A percentile compares a stretch with the other conserved stretches of the same genome.
Evolutionary conservation across 192 early-diverging fungal genomes (phyloP).

Genomic region (Coemansia sp.): DNA sequence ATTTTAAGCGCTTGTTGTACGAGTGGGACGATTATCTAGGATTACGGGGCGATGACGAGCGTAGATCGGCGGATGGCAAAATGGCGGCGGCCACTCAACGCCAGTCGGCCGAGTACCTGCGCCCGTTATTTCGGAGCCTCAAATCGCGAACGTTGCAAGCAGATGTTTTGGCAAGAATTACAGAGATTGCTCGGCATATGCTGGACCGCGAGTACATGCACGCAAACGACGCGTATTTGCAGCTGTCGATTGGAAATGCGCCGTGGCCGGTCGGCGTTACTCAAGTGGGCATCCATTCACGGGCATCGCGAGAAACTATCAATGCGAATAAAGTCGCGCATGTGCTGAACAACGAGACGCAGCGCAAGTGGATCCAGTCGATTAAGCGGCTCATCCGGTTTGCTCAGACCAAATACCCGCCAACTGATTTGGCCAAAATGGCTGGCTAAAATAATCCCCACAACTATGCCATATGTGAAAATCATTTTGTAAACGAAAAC

Average conservation of each 20-base stretch:
- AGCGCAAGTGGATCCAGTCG: slow-evolving; percentile 98
- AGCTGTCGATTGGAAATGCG: slow-evolving; percentile 94
- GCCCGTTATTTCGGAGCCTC: slow-evolving; percentile 86
- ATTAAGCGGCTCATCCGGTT: slow-evolving; percentile 97
- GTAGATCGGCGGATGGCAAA: slow-evolving; percentile 78
- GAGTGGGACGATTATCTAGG: slow-evolving; percentile 86
- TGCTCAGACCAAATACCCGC: slow-evolving; percentile 88
- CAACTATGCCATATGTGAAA: background rate
- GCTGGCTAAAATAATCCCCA: slow-evolving; percentile 16
- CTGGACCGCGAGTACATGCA: slow-evolving; percentile 85
- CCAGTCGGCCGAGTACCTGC: slow-evolving; percentile 85
- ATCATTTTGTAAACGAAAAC: no score
- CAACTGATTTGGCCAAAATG: slow-evolving; percentile 61
- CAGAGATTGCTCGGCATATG: slow-evolving; percentile 86
- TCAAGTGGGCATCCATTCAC: slow-evolving; percentile 97
- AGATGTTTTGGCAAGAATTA: slow-evolving; percentile 86
- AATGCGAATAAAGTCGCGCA: slow-evolving; percentile 93
- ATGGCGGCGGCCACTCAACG: slow-evolving; percentile 74
- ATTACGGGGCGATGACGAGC: slow-evolving; percentile 74
- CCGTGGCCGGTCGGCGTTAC: slow-evolving; percentile 98
- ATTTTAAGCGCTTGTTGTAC: slow-evolving; percentile 78
- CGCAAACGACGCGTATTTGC: slow-evolving; percentile 91
- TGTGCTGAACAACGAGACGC: slow-evolving; percentile 93
- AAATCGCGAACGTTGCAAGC: slow-evolving; percentile 71
- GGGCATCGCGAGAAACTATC: slow-evolving; percentile 96